Evolutionary conservation across 2,329 filamentous ascomycete genomes (phyloP).

Genomic region (Colletotrichum sp.): DNA sequence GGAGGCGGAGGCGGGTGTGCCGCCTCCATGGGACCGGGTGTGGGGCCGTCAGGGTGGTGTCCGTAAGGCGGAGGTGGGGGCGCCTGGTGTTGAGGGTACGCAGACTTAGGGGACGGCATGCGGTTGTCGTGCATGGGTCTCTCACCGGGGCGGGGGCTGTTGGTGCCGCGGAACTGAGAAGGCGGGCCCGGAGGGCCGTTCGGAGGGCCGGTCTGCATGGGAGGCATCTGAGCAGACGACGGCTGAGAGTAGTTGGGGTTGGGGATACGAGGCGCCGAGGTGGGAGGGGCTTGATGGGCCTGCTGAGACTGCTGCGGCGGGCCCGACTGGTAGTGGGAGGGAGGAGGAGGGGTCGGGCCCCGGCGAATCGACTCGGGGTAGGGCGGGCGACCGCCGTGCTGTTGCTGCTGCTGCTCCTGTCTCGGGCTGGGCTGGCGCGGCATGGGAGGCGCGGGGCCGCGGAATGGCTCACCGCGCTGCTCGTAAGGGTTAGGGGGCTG

Average conservation of each 20-base stretch:
- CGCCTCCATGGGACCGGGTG: slow-evolving; percentile 66
- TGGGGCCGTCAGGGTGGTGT: slow-evolving; percentile 69
- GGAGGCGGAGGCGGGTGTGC: slow-evolving; percentile 58
- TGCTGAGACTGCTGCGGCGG: slow-evolving; percentile 56
- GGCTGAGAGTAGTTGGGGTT: slow-evolving; percentile 65
- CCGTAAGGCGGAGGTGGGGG: slow-evolving; percentile 59
- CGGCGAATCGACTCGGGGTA: slow-evolving; percentile 45
- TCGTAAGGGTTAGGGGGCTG: slow-evolving; percentile 85
- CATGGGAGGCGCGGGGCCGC: slow-evolving; percentile 69
- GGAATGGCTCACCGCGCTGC: slow-evolving; percentile 70
- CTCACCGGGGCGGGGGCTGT: slow-evolving; percentile 84
- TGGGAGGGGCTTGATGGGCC: slow-evolving; percentile 42
- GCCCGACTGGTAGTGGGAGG: slow-evolving; percentile 51
- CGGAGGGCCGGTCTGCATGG: slow-evolving; percentile 36
- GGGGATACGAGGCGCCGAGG: slow-evolving; percentile 57
- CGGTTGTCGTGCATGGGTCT: slow-evolving; percentile 83
- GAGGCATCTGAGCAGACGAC: slow-evolving; percentile 40
- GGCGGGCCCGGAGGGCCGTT: slow-evolving; percentile 58
- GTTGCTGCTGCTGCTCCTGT: slow-evolving; percentile 66
- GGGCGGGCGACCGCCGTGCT: slow-evolving; percentile 18
- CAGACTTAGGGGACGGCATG: slow-evolving; percentile 89
- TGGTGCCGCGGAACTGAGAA: slow-evolving; percentile 73
- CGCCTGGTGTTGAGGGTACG: slow-evolving; percentile 78
- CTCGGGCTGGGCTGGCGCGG: slow-evolving; percentile 79
- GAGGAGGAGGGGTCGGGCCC: slow-evolving; percentile 59